Evolutionary conservation across 768 basidiomycete species (phyloP).

Genomic region (Cantharellus cinnabarinus): DNA sequence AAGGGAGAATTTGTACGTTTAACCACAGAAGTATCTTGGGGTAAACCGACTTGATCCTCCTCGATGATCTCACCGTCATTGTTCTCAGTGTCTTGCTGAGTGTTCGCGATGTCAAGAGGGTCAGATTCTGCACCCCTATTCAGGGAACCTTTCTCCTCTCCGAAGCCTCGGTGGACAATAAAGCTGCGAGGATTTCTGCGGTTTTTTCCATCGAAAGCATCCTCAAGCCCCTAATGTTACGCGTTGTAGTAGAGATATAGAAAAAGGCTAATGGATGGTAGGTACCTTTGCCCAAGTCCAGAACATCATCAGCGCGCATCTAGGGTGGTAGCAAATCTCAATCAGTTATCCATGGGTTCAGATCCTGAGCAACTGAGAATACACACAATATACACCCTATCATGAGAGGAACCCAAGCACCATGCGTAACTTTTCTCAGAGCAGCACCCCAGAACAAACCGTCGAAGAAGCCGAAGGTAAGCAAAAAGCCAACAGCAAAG

Average conservation of each 20-base stretch:
- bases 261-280: background rate
- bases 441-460: slow-evolving; percentile 50
- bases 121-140: background rate
- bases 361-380: background rate
- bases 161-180: slow-evolving; percentile 18
- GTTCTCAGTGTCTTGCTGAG: background rate
- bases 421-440: slow-evolving; percentile 37
- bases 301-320: slow-evolving; percentile 30
- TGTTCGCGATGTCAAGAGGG: background rate
- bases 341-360: background rate
- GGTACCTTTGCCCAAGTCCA: slow-evolving; percentile 45
- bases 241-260: background rate
- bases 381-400: slow-evolving; percentile 32
- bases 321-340: slow-evolving; percentile 7
- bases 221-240: slow-evolving; percentile 28
- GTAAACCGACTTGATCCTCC: background rate
- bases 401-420: slow-evolving; percentile 48
- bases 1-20: background rate
- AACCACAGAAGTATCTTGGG: background rate
- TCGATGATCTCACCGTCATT: background rate
- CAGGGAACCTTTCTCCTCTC: background rate
- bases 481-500: slow-evolving; percentile 9
- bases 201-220: slow-evolving; percentile 36
- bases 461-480: slow-evolving; percentile 44
- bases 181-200: slow-evolving; percentile 34